Base-by-base conservation (phyloP, 1,284 basidiomycete genomes). In the Irpex rosettiformis region DNA sequence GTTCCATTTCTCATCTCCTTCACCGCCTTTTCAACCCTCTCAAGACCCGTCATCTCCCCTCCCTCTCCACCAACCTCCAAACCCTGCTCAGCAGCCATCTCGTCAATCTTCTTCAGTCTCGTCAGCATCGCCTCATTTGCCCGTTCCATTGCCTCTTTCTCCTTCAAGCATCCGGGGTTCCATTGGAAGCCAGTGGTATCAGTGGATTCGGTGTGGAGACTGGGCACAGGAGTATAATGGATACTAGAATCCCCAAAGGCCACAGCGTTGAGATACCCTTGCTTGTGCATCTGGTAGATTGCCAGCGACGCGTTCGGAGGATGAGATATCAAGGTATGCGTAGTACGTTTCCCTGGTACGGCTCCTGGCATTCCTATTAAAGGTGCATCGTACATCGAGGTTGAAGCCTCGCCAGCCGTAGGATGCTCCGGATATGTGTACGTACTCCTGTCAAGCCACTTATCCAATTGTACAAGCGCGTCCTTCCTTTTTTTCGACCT, bases 41-140 rank as follows among this genome's bases (percentile, higher is more conserved):
- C 69, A 18, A 84, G 63, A 7, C 82, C 82, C 3, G 77, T 77
- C 61, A 74, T 69, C 30, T 73, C 77, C 3, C 74, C 75, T 1
- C 74, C 76, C 58, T 80, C 77, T 4, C 75, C 69, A 24, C 78
- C 74, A 8, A 77, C 73, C 64, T 76, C 72, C 54, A 74, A 58
- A 7, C 76, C 77, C 27, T 73, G 63, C 56, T 74, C 71, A 33
- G 76, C 75, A 3, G 77, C 75, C 59, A 77, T 71, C 60, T 76
- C 75, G 59, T 82, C 78, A 18, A 84, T 80, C 64, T 76, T 76
- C 65, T 75, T 76, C 60, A 89, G 69, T 43, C 86, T 79, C 43
- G 72, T 72, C 4, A 82, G 69, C 18, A 89, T 79, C 2, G 74
- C 73, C 22, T 69, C 66, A 59, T 79, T 84, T 7, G 83, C 82